Conservation (phyloP, 192 early-diverging fungal species). For the Chytriomyces confervae region DNA sequence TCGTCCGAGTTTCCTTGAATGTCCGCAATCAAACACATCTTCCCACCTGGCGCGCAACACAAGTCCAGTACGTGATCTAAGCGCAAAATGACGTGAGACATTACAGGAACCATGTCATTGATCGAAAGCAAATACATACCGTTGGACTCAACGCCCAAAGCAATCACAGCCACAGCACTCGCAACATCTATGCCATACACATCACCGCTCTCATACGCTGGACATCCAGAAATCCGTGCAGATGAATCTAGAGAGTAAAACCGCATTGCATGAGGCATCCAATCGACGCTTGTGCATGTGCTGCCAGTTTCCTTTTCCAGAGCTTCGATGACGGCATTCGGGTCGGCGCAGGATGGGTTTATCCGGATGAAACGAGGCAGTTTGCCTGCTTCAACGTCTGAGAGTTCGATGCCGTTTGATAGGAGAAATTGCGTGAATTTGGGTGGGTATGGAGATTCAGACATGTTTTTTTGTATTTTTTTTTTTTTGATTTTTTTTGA, state of each 20-base stretch:
- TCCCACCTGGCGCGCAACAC: slow-evolving; percentile 88
- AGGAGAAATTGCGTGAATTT: slow-evolving; percentile 71
- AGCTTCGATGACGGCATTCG: slow-evolving; percentile 20
- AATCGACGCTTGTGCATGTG: slow-evolving; percentile 53
- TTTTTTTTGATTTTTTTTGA: neutral
- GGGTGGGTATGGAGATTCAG: slow-evolving; percentile 3
- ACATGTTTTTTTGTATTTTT: neutral
- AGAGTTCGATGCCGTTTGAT: slow-evolving; percentile 71
- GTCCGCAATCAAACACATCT: slow-evolving; percentile 83
- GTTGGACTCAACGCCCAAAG: slow-evolving; percentile 71
- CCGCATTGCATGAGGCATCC: slow-evolving; percentile 37
- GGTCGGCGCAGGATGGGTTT: slow-evolving; percentile 53
- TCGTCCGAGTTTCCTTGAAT: slow-evolving; percentile 44
- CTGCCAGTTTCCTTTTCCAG: slow-evolving; percentile 53
- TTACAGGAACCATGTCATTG: neutral
- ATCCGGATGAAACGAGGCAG: slow-evolving; percentile 82
- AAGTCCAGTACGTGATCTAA: slow-evolving; percentile 89
- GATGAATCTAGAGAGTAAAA: slow-evolving; percentile 62
- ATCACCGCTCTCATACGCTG: slow-evolving; percentile 32
- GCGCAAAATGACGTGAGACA: neutral
- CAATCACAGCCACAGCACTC: slow-evolving; percentile 82
- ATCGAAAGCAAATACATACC: too few species aligned
- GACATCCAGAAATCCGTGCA: slow-evolving; percentile 30
- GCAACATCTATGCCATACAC: slow-evolving; percentile 82
- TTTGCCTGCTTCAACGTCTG: slow-evolving; percentile 61